phyloP scores from a whole-genome alignment of 495 filamentous ascomycete species.

The Aeminium ludgeri region DNA sequence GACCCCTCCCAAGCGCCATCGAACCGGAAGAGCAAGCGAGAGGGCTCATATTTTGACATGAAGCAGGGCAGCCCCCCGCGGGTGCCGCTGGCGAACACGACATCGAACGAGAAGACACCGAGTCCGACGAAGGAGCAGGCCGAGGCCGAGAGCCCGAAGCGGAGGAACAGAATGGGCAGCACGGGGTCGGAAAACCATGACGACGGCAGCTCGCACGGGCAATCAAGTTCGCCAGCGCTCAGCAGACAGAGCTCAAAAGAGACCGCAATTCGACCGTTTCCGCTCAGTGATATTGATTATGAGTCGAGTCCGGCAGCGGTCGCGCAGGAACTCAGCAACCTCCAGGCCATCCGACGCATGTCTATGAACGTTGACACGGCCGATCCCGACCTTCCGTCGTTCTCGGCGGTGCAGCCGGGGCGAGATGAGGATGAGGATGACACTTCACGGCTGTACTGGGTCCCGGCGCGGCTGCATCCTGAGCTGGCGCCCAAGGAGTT shows the following conservation, averaged over 20 bases:
- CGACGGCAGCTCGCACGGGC: neutral
- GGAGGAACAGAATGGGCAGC: conserved; percentile 7
- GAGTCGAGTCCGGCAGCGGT: conserved; percentile 81
- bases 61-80: conserved; percentile 13
- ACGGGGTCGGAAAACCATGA: neutral
- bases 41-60: conserved; percentile 26
- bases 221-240: conserved; percentile 33
- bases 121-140: conserved; percentile 4
- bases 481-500: conserved; percentile 93
- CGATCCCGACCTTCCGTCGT: conserved; percentile 89
- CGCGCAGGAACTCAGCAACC: conserved; percentile 83
- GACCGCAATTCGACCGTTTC: conserved; percentile 58
- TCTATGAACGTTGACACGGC: conserved; percentile 92
- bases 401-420: conserved; percentile 60
- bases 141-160: conserved; percentile 16
- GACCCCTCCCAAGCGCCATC: neutral
- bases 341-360: conserved; percentile 90
- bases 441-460: conserved; percentile 80
- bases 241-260: conserved; percentile 39
- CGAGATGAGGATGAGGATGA: conserved; percentile 70
- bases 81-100: conserved; percentile 8
- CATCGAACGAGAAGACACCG: conserved; percentile 17
- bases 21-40: conserved; percentile 17
- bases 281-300: conserved; percentile 82
- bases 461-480: conserved; percentile 83